Base-by-base conservation (phyloP, 495 filamentous ascomycete genomes). In the Neurospora pannonica region DNA sequence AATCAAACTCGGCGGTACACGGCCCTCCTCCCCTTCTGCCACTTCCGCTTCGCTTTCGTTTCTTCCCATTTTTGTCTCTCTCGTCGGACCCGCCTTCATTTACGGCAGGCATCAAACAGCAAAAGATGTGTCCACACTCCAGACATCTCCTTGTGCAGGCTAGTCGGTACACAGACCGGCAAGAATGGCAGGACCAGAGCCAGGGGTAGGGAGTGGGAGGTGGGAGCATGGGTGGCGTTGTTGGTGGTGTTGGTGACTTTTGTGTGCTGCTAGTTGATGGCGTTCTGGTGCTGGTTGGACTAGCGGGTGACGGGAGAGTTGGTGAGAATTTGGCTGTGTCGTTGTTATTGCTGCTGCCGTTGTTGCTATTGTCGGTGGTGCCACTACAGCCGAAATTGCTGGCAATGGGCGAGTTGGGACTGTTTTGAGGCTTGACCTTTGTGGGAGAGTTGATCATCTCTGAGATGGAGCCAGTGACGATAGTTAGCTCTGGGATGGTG, bases 121-220 rank as follows among this genome's bases (percentile, higher is more conserved):
- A 87, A 75, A 84, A 85, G 3, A 73, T 77, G 75, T 86, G 85
- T 5, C 78, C 79, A 74, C 85, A 86, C 21, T 82, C 75, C 6
- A 87, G 79, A 54, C 85, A 87, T 13, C 85, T 84, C 3, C 83
- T 80, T 0, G 84, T 86, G 74, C 81, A 82, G n/a, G 81, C 77
- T 11, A 86, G 74, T 1, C 77, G 79, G 75, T 86, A 86, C 1
- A 77, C 71, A 10, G 73, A 76, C n/a, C 69, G 36, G 75, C 85
- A 87, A 3, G 72, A 70, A 73, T 85, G 84, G 72, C 85, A 87
- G 38, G 79, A 79, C 85, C 85, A 86, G n/a, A 80, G 71, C 85
- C 84, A 86, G 15, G 80, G 77, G 21, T 74, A 76, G 3, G 84
- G 84, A 1, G 71, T 38, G 4, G 76, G 75, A 19, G 82, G 83